These are phyloP conservation scores for Leccinum variicolor DNA, from an alignment of 768 basidiomycete genomes.

Conservation along the genomic window DNA sequence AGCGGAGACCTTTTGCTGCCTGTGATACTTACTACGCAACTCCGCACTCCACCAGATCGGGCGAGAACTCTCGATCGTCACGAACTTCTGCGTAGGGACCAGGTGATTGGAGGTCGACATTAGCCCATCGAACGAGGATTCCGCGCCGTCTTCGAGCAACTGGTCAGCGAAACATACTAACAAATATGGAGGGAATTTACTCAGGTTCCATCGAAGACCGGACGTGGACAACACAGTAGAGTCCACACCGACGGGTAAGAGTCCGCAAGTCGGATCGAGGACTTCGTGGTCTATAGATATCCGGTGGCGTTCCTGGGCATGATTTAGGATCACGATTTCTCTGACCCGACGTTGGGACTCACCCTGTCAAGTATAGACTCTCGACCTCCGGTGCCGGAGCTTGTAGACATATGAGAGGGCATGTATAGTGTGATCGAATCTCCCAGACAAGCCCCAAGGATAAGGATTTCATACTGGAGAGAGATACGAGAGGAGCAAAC, in stretches of 20 bases:
- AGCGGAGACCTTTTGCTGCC: background rate
- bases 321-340: background rate
- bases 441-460: slow-evolving; percentile 86
- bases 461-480: slow-evolving; percentile 59
- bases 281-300: slow-evolving; percentile 71
- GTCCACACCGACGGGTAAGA: slow-evolving; percentile 88
- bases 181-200: slow-evolving; percentile 39
- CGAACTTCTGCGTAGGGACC: slow-evolving; percentile 55
- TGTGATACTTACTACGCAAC: slow-evolving; percentile 31
- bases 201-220: slow-evolving; percentile 88
- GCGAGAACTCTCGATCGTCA: slow-evolving; percentile 72
- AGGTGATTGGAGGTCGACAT: slow-evolving; percentile 96
- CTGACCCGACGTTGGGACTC: slow-evolving; percentile 17
- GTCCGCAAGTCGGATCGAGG: slow-evolving; percentile 87
- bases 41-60: slow-evolving; percentile 93
- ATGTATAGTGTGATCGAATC: slow-evolving; percentile 93
- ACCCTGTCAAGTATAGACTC: slow-evolving; percentile 78
- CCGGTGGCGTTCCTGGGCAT: slow-evolving; percentile 73
- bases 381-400: slow-evolving; percentile 54
- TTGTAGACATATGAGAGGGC: slow-evolving; percentile 84
- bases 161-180: slow-evolving; percentile 1
- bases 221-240: slow-evolving; percentile 73
- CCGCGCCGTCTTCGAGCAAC: slow-evolving; percentile 43
- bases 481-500: background rate
- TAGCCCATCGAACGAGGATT: slow-evolving; percentile 79